These are phyloP conservation scores for Chaetothyriales sp. DNA, from an alignment of 2,329 filamentous ascomycete genomes.

Conservation along the genomic window DNA sequence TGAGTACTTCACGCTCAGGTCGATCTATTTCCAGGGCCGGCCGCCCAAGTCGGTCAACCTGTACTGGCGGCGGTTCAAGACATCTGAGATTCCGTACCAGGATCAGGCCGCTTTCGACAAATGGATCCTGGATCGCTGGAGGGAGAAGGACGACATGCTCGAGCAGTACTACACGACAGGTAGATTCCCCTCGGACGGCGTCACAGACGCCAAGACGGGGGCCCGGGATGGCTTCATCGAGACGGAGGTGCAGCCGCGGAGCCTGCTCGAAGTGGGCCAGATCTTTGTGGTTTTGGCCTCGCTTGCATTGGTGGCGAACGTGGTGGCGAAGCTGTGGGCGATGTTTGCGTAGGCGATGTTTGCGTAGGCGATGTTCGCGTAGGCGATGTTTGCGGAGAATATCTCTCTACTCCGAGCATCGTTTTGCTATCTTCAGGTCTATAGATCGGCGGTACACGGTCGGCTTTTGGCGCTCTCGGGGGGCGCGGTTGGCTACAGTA, in stretches of 20 bases:
- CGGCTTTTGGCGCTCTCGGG: not conserved
- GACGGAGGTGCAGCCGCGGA: slow-evolving; percentile 28
- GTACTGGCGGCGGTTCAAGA: slow-evolving; percentile 67
- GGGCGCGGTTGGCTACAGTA: not conserved
- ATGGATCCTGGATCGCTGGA: slow-evolving; percentile 70
- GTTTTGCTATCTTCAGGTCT: not conserved
- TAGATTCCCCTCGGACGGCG: slow-evolving; percentile 54
- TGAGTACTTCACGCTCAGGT: slow-evolving; percentile 62
- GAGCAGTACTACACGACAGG: slow-evolving; percentile 61
- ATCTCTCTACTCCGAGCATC: not conserved
- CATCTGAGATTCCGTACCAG: slow-evolving; percentile 61
- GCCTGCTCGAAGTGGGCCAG: slow-evolving; percentile 31
- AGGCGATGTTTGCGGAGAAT: slow-evolving; percentile 7
- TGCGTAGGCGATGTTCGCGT: slow-evolving; percentile 7
- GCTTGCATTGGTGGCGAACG: slow-evolving; percentile 22
- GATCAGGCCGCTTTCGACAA: slow-evolving; percentile 54
- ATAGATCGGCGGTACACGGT: not conserved
- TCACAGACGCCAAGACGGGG: slow-evolving; percentile 24
- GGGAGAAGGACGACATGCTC: slow-evolving; percentile 71
- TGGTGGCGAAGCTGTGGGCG: slow-evolving; percentile 20
- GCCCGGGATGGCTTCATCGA: slow-evolving; percentile 1
- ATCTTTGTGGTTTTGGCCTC: slow-evolving; percentile 30
- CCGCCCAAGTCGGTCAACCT: slow-evolving; percentile 82
- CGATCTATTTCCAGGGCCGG: slow-evolving; percentile 68
- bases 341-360: slow-evolving; percentile 15